Evolutionary conservation across 2,329 filamentous ascomycete species (phyloP).

Genomic region (Hypomyces rosellus): DNA sequence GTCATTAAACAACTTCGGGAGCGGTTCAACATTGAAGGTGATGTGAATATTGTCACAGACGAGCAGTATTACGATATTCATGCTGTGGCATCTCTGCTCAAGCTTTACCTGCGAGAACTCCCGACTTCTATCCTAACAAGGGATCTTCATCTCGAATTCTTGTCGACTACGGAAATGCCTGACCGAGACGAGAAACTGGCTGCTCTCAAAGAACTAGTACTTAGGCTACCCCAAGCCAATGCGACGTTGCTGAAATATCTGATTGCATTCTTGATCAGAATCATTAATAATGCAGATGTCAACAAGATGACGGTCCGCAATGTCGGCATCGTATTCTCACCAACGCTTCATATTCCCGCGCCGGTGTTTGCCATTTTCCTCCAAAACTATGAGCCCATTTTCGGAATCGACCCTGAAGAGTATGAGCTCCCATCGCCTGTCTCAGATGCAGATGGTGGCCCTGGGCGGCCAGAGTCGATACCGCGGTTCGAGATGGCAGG

Average conservation of each 20-base stretch:
- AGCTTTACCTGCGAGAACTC: slow-evolving; percentile 87
- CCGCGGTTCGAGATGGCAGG: slow-evolving; percentile 29
- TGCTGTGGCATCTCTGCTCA: slow-evolving; percentile 87
- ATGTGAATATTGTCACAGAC: slow-evolving; percentile 78
- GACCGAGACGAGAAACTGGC: slow-evolving; percentile 70
- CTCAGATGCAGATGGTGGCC: slow-evolving; percentile 32
- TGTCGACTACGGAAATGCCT: slow-evolving; percentile 73
- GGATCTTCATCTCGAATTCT: slow-evolving; percentile 83
- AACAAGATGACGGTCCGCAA: slow-evolving; percentile 99
- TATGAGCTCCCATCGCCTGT: slow-evolving; percentile 49
- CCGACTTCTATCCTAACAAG: slow-evolving; percentile 86
- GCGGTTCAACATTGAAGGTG: slow-evolving; percentile 87
- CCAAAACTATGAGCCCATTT: slow-evolving; percentile 83
- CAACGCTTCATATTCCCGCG: slow-evolving; percentile 91
- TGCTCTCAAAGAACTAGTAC: slow-evolving; percentile 70
- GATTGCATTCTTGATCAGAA: slow-evolving; percentile 81
- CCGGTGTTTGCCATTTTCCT: slow-evolving; percentile 92
- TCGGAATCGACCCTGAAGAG: slow-evolving; percentile 62
- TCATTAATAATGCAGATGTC: slow-evolving; percentile 80
- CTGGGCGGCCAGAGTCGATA: slow-evolving; percentile 23
- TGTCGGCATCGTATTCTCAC: slow-evolving; percentile 96
- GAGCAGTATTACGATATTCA: slow-evolving; percentile 91
- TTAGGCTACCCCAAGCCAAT: slow-evolving; percentile 74
- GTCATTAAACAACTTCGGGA: slow-evolving; percentile 88
- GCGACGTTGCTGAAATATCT: slow-evolving; percentile 76